Evolutionary conservation across 2,329 filamentous ascomycete species (phyloP), one percentile per base, ranked within the genome.

Genomic region (Rugonectria rugulosa): DNA sequence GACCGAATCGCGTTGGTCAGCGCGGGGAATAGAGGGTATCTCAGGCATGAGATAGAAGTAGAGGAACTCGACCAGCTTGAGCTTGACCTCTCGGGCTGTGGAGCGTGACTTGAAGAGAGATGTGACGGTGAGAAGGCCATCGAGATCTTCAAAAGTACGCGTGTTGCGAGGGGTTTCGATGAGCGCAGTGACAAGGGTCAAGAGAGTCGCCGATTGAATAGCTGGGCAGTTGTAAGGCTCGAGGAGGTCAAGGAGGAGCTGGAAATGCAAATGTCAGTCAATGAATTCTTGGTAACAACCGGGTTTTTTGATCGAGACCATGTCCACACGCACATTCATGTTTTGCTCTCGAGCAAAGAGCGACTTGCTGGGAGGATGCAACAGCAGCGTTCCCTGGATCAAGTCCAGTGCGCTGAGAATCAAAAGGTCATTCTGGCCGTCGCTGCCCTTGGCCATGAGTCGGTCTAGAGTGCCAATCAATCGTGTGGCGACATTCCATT

Each of bases 21-120:
- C 78, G 59, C 76, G 75, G 5, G 84, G 81, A 59, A 83, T 81
- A 17, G 82, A 78, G 38, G 82, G 87, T 1, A 85, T 86, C 76
- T 99, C 95, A 45, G 94, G 93, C 89, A 98, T 97, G 65, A 99
- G 88, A 75, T 98, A 99, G 75, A 98, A 98, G 80, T 98, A 98
- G 46, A 99, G 79, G 71, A 98, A 98, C 74, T 98, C 95, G 65
- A 97, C 88, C n/a, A 96, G 86, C 74, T 96, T 95, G 70, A 97
- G 85, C 78, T 97, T 97, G 63, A 98, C 93, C 67, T 94, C 91
- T 59, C 92, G 87, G 20, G 87, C 87, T 4, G 94, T 97, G 62
- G 88, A 86, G 57, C 92, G 88, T 61, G 89, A 90, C 75, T 96
- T 96, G 84, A 98, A 97, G 44, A 98, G 83, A 9, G 90, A 94